Percentiles rank a stretch among this genome's conserved stretches.
phyloP scores from a whole-genome alignment of 495 filamentous ascomycete genomes.

The Peziza echinospora region DNA sequence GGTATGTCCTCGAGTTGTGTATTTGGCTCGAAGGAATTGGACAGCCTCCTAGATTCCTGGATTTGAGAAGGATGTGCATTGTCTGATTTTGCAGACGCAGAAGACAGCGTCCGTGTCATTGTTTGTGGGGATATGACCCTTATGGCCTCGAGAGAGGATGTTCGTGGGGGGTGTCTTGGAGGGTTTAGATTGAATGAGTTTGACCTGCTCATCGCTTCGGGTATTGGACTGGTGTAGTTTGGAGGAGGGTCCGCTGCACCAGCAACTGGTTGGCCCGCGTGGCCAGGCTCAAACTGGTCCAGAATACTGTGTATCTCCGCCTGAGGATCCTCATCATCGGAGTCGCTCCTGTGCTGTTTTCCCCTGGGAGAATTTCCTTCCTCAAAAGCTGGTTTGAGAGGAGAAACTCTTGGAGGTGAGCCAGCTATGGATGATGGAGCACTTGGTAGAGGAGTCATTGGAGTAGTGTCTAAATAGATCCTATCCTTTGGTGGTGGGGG shows the following conservation, averaged over 20 bases:
- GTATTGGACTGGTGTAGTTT: neutral
- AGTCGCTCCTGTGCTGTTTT: neutral
- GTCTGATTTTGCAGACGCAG: neutral
- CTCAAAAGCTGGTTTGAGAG: conserved; percentile 1
- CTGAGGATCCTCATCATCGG: neutral
- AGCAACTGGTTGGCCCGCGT: conserved; percentile 1
- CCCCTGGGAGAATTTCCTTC: neutral
- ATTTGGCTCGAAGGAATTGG: neutral
- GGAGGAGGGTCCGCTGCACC: neutral
- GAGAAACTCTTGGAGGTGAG: neutral
- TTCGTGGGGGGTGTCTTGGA: neutral
- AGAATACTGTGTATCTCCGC: neutral
- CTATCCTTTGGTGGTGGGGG: conserved; percentile 13
- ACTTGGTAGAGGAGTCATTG: conserved; percentile 31
- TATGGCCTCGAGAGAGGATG: neutral
- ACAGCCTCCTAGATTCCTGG: neutral
- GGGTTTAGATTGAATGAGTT: neutral
- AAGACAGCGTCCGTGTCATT: neutral
- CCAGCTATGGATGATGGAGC: conserved; percentile 11
- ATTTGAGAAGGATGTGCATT: neutral
- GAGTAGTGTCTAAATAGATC: conserved; percentile 40
- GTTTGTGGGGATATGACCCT: neutral
- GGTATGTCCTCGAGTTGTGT: neutral
- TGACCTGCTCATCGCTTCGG: neutral
- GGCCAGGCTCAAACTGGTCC: conserved; percentile 3